A percentile compares a stretch with the other conserved stretches of the same genome.
phyloP scores from a whole-genome alignment of 2,329 filamentous ascomycete genomes.

The Onygenales sp. region DNA sequence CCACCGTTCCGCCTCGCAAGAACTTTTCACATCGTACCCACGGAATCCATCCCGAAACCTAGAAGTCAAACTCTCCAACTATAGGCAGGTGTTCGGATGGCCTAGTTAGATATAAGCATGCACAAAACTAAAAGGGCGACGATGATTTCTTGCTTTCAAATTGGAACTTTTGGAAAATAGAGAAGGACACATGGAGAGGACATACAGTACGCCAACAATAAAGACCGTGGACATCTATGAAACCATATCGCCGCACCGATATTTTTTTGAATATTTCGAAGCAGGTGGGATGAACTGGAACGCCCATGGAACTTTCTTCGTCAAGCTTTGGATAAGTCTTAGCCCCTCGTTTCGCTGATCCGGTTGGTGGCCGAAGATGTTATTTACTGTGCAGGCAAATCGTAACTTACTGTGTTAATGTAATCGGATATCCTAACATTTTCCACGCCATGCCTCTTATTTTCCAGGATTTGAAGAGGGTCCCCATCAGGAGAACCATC shows the following conservation, averaged over 20 bases:
- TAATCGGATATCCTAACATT: not conserved
- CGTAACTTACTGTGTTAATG: not conserved
- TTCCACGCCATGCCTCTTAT: not conserved
- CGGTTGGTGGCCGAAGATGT: not conserved
- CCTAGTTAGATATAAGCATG: not conserved
- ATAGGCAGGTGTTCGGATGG: not conserved
- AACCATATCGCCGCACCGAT: not conserved
- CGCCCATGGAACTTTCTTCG: not conserved
- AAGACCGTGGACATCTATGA: not conserved
- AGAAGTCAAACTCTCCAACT: not conserved
- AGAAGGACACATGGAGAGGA: not conserved
- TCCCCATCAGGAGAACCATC: not conserved
- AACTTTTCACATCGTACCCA: not conserved
- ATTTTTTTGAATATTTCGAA: not conserved
- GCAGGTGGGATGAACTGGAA: not conserved
- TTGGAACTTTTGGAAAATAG: no score
- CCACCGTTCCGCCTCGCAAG: not conserved
- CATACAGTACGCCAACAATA: not conserved
- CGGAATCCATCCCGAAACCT: not conserved
- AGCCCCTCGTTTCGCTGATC: not conserved
- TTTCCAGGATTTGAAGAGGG: not conserved
- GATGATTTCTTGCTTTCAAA: no score
- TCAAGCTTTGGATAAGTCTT: not conserved
- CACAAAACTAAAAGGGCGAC: not conserved
- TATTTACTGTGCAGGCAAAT: not conserved